Evolutionary conservation across 1,284 basidiomycete species (phyloP), one percentile per base, ranked within the genome.

Genomic region (Cerrena zonata): DNA sequence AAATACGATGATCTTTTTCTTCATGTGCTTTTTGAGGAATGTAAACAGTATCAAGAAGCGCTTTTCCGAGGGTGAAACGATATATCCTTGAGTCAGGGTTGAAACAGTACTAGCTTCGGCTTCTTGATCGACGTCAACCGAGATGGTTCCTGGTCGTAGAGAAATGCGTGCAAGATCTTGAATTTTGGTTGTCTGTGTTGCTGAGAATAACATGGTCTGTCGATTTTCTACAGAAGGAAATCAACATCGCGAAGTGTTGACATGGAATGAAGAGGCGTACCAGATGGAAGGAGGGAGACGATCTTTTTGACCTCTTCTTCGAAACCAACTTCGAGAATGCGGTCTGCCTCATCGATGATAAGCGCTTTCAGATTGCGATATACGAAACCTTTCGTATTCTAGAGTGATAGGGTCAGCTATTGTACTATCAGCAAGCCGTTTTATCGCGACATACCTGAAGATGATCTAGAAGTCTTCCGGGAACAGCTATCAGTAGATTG

Each of bases 241-340:
- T 7, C 7, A 34, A 7, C 7, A 7, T 34, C 30, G 15, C 7
- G 30, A 7, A 7, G 7, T 7, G 7, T 7, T 7, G 15, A 7
- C 7, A 34, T 7, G 18, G 47, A 47, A 13, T 36, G 15, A 15
- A 3, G 56, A 66, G 40, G 58, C 74, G 49, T 57, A 94, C 93
- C 92, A 61, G 86, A 89, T 0, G 94, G 94, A 24, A 97, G 71
- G 49, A 97, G 82, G 53, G 80, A 76, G 59, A 99, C 91, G 52
- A 99, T 99, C 71, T 88, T 89, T 71, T 94, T 93, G 94, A 99
- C 99, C 71, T 99, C 90, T 68, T 99, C 95, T 68, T 99, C 96
- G 74, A 99, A 99, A 56, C 96, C 96, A 60, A 99, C 89, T 68
- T 99, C 96, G 67, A 99, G 77, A 72, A 99, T 99, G 52, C 96